Evolutionary conservation across 805 yeast species (phyloP).

Genomic region (Hanseniaspora guilliermondii): DNA sequence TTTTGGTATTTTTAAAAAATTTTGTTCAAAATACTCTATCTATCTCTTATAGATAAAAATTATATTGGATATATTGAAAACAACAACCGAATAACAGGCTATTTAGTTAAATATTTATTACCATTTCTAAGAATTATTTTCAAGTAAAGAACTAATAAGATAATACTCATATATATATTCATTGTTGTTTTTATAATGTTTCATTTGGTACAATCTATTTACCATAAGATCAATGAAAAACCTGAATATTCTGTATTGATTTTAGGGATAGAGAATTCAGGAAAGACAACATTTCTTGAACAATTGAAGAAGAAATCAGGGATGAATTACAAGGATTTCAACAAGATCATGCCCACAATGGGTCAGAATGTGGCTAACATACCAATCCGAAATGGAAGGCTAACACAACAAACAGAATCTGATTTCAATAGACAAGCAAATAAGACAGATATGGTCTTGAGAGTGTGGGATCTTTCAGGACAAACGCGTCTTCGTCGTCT

Average conservation of each 20-base stretch:
- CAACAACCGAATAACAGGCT: too few species aligned
- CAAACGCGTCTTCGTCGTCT: constrained; percentile 70
- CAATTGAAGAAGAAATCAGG: constrained; percentile 46
- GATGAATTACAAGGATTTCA: constrained; percentile 38
- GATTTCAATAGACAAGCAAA: background rate
- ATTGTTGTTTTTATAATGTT: constrained; percentile 37
- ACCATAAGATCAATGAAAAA: constrained; percentile 43
- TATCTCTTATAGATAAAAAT: too few species aligned
- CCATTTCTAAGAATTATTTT: too few species aligned
- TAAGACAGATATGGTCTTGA: constrained; percentile 37
- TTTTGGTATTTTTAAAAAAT: too few species aligned
- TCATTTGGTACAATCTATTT: constrained; percentile 52
- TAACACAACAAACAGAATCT: background rate
- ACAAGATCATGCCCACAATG: constrained; percentile 76
- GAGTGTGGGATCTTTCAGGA: constrained; percentile 96
- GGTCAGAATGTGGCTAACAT: constrained; percentile 71
- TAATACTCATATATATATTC: too few species aligned
- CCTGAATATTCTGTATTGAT: constrained; percentile 70
- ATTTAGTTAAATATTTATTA: too few species aligned
- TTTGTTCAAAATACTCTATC: too few species aligned
- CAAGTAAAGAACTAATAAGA: too few species aligned
- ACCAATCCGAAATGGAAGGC: constrained; percentile 22
- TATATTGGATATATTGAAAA: too few species aligned
- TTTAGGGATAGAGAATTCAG: constrained; percentile 89
- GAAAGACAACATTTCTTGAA: constrained; percentile 75